Base-by-base conservation (phyloP, 1,139 yeast species). In the Candida gigantensis region DNA sequence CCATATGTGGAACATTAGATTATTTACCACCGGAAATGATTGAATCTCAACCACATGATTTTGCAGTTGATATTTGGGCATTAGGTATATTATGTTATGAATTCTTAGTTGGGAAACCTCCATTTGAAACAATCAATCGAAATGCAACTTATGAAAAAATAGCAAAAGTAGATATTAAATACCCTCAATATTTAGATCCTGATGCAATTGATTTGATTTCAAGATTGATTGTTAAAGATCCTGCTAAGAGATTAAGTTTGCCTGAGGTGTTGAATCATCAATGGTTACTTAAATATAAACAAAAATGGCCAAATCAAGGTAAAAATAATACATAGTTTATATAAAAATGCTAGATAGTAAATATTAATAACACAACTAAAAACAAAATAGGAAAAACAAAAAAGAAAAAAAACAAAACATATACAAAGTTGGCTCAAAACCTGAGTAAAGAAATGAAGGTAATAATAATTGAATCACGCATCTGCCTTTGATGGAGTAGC, bases 21-120 rank as follows among this genome's bases (percentile, higher is more conserved):
- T 92, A 92, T 53, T 62, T 92, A 12, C 95, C 98, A 0, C 98
- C 98, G 3, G 98, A 92, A 62, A 84, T 92, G 87, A 87, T 92
- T 10, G 95, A 84, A 48, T 81, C 86, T 2, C 79, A 77, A 50
- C 84, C 81, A 24, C 95, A 92, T 53, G 94, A 86, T 51, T 74
- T 72, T 39, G 69, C 73, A 31, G 96, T 88, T 0, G 98, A 92
- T 56, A 74, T 85, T 9, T 92, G 98, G 98, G 88, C 97, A 0
- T 65, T 92, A 39, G 98, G 98, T 0, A 81, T 92, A 2, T 62
- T 92, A 30, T 76, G 90, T 43, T 92, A 84, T 54, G 98, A 92
- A 57, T 75, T 92, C 39, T 64, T 92, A 3, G 92, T 85, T 2
- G 98, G 97, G 0, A 74, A 74, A 34, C 97, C 98, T 1, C 92